A percentile compares a stretch with the other conserved stretches of the same genome.
phyloP scores from a whole-genome alignment of 78 protist genomes.

The Cavenderia fasciculata region DNA sequence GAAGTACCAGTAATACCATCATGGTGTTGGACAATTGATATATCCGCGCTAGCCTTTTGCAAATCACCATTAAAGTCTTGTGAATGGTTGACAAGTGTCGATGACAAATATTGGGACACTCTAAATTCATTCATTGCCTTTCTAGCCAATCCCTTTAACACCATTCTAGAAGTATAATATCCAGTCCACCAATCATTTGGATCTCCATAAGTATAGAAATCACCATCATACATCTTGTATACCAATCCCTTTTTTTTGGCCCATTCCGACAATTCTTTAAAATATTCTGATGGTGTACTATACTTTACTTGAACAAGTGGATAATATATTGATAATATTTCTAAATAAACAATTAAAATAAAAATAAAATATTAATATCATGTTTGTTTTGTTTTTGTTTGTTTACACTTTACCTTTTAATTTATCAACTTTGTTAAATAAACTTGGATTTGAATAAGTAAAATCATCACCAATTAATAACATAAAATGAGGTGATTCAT shows the following conservation, averaged over 20 bases:
- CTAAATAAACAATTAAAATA: no score
- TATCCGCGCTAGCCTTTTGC: background rate
- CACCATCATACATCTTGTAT: background rate
- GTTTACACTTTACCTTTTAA: background rate
- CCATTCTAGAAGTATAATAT: background rate
- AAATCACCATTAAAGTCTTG: no score
- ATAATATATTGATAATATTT: no score
- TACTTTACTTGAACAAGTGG: no score
- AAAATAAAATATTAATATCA: no score
- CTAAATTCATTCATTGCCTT: background rate
- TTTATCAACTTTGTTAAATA: background rate
- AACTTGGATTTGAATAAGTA: background rate
- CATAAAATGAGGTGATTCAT: slow-evolving; percentile 17
- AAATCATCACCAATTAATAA: slow-evolving; percentile 84
- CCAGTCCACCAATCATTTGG: background rate
- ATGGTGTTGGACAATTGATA: slow-evolving; percentile 74
- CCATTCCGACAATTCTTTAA: background rate
- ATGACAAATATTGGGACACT: background rate
- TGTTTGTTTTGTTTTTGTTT: no score
- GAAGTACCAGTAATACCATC: slow-evolving; percentile 86
- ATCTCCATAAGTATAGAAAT: background rate
- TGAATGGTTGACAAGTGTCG: no score
- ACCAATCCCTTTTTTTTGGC: background rate
- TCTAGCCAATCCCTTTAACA: background rate
- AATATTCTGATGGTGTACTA: background rate